Evolutionary conservation across 1,284 basidiomycete genomes (phyloP).

Genomic region (Puccinia hordei): DNA sequence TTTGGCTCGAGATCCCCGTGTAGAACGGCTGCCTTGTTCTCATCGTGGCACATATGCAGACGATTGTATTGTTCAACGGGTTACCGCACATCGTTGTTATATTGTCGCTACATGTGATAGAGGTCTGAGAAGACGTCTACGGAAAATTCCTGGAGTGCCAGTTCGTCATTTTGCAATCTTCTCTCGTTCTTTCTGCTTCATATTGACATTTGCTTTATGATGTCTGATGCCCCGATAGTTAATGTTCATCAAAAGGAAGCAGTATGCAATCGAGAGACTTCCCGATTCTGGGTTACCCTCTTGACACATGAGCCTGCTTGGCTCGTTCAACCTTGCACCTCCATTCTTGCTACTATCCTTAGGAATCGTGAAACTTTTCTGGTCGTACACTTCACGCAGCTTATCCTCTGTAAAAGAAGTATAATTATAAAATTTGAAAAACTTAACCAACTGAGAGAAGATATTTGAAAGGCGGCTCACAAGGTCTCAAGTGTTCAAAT

Average conservation of each 20-base stretch:
- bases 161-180: slow-evolving; percentile 48
- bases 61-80: slow-evolving; percentile 94
- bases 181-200: neutral
- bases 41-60: slow-evolving; percentile 97
- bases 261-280: slow-evolving; percentile 87
- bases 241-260: slow-evolving; percentile 89
- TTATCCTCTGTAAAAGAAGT: too few relatives aligned
- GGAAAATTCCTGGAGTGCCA: slow-evolving; percentile 90
- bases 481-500: too few relatives aligned
- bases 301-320: neutral
- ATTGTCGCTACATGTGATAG: slow-evolving; percentile 98
- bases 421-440: too few relatives aligned
- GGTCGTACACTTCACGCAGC: too few relatives aligned
- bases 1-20: slow-evolving; percentile 96
- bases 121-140: slow-evolving; percentile 84
- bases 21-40: slow-evolving; percentile 87
- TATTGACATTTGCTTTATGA: neutral
- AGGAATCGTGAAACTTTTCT: too few relatives aligned
- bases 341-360: too few relatives aligned
- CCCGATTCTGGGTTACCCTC: slow-evolving; percentile 83
- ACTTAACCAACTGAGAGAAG: too few relatives aligned
- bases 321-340: neutral
- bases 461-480: too few relatives aligned
- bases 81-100: slow-evolving; percentile 92
- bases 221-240: slow-evolving; percentile 59